Evolutionary conservation across 2,329 filamentous ascomycete genomes (phyloP), one percentile per base, ranked within the genome.

Genomic region (Scedosporium aurantiacum): DNA sequence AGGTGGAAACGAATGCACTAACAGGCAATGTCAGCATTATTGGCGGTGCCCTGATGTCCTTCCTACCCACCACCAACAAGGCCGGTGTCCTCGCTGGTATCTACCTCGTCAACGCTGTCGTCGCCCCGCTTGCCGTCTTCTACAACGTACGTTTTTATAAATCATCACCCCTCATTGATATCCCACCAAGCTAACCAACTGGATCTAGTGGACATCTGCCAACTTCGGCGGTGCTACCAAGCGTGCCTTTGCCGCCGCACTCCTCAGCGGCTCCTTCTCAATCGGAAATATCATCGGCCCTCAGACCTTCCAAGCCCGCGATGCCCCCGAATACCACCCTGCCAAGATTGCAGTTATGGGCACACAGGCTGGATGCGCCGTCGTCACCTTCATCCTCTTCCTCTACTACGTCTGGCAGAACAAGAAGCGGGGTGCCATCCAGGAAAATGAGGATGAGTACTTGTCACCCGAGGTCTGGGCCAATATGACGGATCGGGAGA

Each of bases 401-500:
- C 60, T 73, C 5, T 82, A 82, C 69, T 84, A 83, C 65, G 67
- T 71, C 8, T 79, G 74, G 74, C 75, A 78, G 65, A 79, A 79
- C 68, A 76, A 74, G 69, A 72, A 65, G 63, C 71, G 74, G 37
- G 63, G 65, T 47, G 67, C 67, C 58, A 68, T 66, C 21, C 66
- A 68, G 27, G 68, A 74, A 61, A 70, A 67, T 18, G 75, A 80
- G 65, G 76, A 76, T 16, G 67, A 67, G 1, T 76, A 72, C 64
- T 67, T 76, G 71, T 68, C 70, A 7, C 74, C 72, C 1, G 74
- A 78, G 62, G 72, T 73, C 4, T 84, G 74, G 77, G 72, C 71
- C 43, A 75, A 77, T 25, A 69, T 81, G 72, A 85, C 82, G 5
- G 83, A 85, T 63, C 76, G 70, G 66, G 78, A 85, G 71, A 85